Percentiles rank a stretch among this genome's conserved stretches.
These are phyloP conservation scores for Suhomyces prunicola DNA, from an alignment of 805 yeast species.

Conservation along the genomic window DNA sequence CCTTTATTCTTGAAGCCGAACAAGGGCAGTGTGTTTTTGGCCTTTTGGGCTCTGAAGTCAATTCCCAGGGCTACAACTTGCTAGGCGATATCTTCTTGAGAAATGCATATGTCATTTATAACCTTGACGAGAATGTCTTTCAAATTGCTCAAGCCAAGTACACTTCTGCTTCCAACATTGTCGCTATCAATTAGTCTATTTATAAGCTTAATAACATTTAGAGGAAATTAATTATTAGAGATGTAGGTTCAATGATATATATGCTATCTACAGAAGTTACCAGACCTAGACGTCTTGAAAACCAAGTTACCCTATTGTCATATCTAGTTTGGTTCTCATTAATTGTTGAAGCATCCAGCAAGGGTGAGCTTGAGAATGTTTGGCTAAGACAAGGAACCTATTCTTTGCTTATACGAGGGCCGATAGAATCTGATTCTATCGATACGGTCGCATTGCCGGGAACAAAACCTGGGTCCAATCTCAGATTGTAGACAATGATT, in stretches of 20 bases:
- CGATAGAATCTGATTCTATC: background rate
- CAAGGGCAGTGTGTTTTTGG: background rate
- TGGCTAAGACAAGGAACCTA: too few relatives aligned
- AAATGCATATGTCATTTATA: constrained; percentile 61
- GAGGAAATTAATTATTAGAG: background rate
- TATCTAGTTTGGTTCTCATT: too few relatives aligned
- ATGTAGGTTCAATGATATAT: too few relatives aligned
- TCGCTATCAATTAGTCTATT: background rate
- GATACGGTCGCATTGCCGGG: background rate
- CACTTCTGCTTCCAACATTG: constrained; percentile 12
- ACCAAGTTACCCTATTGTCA: too few relatives aligned
- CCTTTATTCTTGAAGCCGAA: constrained; percentile 1
- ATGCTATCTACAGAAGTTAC: too few relatives aligned
- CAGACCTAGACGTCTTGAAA: too few relatives aligned
- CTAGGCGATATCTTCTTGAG: constrained; percentile 68
- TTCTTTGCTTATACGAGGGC: too few relatives aligned
- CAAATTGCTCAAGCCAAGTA: constrained; percentile 41
- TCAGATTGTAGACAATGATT: constrained; percentile 19
- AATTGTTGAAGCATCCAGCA: too few relatives aligned
- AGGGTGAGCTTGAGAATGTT: too few relatives aligned
- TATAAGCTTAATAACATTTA: background rate
- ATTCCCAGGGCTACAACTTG: constrained; percentile 14
- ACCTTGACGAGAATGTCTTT: constrained; percentile 51
- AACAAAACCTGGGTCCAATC: constrained; percentile 15
- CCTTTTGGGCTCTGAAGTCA: background rate